Conservation (phyloP, 2,329 filamentous ascomycete species). For the Arthrinium phaeospermum region DNA sequence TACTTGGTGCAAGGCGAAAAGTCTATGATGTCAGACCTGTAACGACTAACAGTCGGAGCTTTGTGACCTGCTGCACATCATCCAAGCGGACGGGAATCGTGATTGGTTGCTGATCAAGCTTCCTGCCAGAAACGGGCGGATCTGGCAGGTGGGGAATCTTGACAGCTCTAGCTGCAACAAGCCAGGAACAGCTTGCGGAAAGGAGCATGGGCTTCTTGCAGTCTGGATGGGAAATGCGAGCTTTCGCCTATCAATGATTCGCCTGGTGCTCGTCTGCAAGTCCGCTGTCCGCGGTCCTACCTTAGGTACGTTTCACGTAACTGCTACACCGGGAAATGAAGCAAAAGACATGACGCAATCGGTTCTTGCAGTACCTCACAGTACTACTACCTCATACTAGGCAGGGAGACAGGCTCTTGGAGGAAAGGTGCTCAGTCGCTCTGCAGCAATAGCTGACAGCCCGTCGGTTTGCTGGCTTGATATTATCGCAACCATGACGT, state of each 20-base stretch:
- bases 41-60: background rate
- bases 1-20: too few relatives aligned
- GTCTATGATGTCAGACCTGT: constrained; percentile 13
- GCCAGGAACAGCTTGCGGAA: constrained; percentile 9
- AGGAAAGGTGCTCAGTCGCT: background rate
- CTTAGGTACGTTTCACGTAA: background rate
- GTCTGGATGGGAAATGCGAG: background rate
- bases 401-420: background rate
- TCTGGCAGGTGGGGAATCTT: background rate
- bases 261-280: background rate
- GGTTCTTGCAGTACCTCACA: too few relatives aligned
- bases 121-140: constrained; percentile 2
- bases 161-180: background rate
- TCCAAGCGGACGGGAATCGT: background rate
- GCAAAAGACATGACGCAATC: background rate
- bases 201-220: background rate
- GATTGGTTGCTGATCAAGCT: constrained; percentile 12
- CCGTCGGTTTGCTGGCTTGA: background rate
- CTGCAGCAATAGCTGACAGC: background rate
- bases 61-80: constrained; percentile 2
- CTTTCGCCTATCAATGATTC: background rate
- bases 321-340: background rate
- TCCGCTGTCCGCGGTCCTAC: background rate
- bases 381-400: background rate
- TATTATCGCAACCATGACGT: constrained; percentile 16